Conservation (phyloP, 2,329 filamentous ascomycete genomes). For the Endocalyx cinctus region DNA sequence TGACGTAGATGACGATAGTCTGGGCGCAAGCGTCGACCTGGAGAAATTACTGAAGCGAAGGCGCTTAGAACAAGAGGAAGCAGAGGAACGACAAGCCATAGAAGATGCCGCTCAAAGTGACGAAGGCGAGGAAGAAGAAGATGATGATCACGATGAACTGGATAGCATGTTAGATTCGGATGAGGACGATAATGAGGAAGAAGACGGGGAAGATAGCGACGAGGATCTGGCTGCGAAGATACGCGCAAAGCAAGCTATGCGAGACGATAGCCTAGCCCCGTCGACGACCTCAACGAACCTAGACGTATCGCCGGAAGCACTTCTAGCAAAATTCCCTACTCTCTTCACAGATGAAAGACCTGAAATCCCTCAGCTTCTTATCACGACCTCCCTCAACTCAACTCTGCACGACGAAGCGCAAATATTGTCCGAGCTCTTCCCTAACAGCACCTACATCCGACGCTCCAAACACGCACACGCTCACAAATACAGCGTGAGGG, state of each 20-base stretch:
- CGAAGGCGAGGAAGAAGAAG: constrained; percentile 40
- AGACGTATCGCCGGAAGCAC: constrained; percentile 56
- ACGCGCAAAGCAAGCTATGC: constrained; percentile 39
- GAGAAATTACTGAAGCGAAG: constrained; percentile 52
- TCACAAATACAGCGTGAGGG: constrained; percentile 86
- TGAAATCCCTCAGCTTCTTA: constrained; percentile 73
- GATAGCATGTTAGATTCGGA: constrained; percentile 79
- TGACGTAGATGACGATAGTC: constrained; percentile 59
- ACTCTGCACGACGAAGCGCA: constrained; percentile 80
- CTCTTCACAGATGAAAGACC: constrained; percentile 57
- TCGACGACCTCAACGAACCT: constrained; percentile 61
- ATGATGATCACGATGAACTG: constrained; percentile 54
- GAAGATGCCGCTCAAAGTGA: constrained; percentile 36
- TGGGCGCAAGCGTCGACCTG: constrained; percentile 53
- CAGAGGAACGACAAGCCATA: constrained; percentile 40
- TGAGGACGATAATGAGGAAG: constrained; percentile 36
- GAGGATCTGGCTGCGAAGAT: constrained; percentile 34
- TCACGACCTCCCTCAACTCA: constrained; percentile 87
- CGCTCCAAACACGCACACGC: constrained; percentile 78
- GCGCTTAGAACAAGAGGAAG: constrained; percentile 47
- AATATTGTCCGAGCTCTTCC: constrained; percentile 76
- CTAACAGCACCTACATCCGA: constrained; percentile 81
- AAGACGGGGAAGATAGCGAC: constrained; percentile 41
- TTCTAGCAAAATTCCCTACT: constrained; percentile 57
- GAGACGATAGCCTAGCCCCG: constrained; percentile 49